Evolutionary conservation across 2,329 filamentous ascomycete species (phyloP), one percentile per base, ranked within the genome.

Genomic region (Hymenoscyphus albidus): DNA sequence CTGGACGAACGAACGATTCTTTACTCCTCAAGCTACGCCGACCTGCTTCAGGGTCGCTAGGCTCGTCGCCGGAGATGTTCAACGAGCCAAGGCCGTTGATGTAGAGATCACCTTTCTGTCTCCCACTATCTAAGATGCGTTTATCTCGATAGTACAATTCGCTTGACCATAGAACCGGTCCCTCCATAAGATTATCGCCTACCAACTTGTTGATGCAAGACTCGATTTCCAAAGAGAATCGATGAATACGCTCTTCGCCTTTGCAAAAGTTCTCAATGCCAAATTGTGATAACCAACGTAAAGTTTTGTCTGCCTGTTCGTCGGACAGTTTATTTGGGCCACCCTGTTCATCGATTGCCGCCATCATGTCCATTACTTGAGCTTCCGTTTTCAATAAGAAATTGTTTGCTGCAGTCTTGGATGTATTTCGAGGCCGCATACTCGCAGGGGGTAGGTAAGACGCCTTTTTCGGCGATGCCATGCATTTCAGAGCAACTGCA

Each of bases 301-400:
- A 80, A 0, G 93, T 97, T 69, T 93, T 88, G 61, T 96, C 92
- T 0, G 93, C 89, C 76, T 98, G 95, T 63, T 97, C 92, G 74
- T 98, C 94, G n/a, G 92, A 93, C 13, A 99, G 83, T 76, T 99
- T 99, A 76, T 96, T 96, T 0, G 92, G 92, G 0, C 95, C 94
- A 13, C 93, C 94, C 70, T 96, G 91, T 62, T 91, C 91, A 64
- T 90, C 88, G 0, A 85, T 82, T 5, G 93, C 93, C 38, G 93
- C 92, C 74, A 98, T 84, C 13, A 97, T 84, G 67, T 97, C 93
- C 75, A 97, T 86, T 56, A 95, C 86, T 74, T 97, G 92, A 6
- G 89, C 88, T 76, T 96, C 92, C 0, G 90, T 89, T 71, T 91
- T 90, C 69, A 93, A 87, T 7, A 96, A 83, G 65, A 94, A 89